These are phyloP conservation scores for Zygoascus biomembranicola DNA, from an alignment of 805 yeast genomes.

Conservation along the genomic window DNA sequence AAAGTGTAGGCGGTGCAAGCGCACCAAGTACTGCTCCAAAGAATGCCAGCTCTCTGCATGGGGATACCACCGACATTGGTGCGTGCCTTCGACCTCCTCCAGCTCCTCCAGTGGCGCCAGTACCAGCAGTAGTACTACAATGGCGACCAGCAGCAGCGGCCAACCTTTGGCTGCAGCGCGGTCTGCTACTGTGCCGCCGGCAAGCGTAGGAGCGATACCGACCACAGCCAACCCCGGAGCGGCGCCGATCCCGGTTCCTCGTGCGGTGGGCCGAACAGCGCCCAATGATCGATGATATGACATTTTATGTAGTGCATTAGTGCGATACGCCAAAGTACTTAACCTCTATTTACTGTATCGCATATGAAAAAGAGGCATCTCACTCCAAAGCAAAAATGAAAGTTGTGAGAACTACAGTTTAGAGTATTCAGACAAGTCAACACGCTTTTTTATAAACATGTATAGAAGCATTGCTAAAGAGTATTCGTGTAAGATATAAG, in stretches of 20 bases:
- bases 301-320: background rate
- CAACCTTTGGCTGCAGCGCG: conserved; percentile 3
- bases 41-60: conserved; percentile 89
- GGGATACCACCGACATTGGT: conserved; percentile 93
- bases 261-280: background rate
- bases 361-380: background rate
- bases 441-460: too few relatives aligned
- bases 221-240: background rate
- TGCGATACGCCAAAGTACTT: background rate
- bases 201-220: background rate
- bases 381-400: too few relatives aligned
- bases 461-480: too few relatives aligned
- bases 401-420: too few relatives aligned
- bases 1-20: conserved; percentile 86
- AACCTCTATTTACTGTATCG: background rate
- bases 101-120: conserved; percentile 8
- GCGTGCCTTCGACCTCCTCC: conserved; percentile 27
- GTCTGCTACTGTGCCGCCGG: background rate
- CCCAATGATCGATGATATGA: background rate
- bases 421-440: too few relatives aligned
- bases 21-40: conserved; percentile 90
- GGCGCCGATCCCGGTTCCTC: background rate
- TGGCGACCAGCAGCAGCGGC: conserved; percentile 2
- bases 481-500: too few relatives aligned
- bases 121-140: background rate